These are phyloP conservation scores for Exophiala sideris DNA, from an alignment of 2,329 filamentous ascomycete genomes.

Conservation along the genomic window DNA sequence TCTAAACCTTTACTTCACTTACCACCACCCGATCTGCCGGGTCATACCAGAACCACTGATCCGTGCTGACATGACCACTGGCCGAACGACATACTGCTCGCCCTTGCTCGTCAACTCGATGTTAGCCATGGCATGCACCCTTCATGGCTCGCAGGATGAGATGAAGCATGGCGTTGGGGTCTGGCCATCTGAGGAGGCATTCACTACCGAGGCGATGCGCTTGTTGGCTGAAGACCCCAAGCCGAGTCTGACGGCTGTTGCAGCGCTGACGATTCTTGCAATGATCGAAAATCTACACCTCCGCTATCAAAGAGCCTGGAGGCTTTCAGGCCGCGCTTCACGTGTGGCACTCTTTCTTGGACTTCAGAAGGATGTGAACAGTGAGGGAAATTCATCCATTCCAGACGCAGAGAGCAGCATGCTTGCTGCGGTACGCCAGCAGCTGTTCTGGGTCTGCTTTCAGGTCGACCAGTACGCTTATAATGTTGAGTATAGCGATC, in stretches of 20 bases:
- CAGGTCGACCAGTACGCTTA: not conserved
- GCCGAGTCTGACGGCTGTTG: not conserved
- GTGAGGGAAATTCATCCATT: not conserved
- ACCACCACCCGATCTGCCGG: not conserved
- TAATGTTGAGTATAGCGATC: too few relatives aligned
- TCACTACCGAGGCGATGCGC: not conserved
- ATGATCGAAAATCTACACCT: conserved; percentile 1
- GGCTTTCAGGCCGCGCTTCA: not conserved
- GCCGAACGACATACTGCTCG: conserved; percentile 1
- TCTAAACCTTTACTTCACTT: not conserved
- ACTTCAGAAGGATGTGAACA: not conserved
- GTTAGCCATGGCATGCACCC: not conserved
- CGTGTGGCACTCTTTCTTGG: not conserved
- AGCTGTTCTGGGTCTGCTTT: conserved; percentile 1
- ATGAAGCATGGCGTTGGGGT: not conserved
- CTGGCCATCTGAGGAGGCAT: not conserved
- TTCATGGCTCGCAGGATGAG: not conserved
- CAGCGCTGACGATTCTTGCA: not conserved
- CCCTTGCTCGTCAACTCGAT: not conserved
- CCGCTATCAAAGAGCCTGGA: not conserved
- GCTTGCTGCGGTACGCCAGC: not conserved
- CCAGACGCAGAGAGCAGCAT: not conserved
- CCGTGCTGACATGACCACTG: conserved; percentile 1
- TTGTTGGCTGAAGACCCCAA: conserved; percentile 1
- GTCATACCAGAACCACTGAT: conserved; percentile 1